Evolutionary conservation across 176 grass and related monocot species (phyloP).

Genomic region (Cenchrus fungigraminus): DNA sequence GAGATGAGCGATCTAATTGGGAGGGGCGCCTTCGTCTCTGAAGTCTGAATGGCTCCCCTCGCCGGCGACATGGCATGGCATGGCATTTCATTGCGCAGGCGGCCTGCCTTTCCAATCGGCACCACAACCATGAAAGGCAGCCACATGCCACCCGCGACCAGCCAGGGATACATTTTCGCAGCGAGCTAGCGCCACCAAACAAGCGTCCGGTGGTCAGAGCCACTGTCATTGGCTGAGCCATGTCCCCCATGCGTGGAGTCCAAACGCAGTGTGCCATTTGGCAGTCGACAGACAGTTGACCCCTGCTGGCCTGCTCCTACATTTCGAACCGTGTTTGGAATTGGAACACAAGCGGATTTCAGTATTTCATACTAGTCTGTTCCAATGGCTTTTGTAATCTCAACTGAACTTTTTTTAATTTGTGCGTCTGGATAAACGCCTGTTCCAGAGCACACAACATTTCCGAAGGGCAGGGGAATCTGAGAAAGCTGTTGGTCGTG

Average conservation of each 20-base stretch:
- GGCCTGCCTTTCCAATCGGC: background rate
- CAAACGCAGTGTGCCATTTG: background rate
- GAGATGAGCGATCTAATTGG: slow-evolving; percentile 18
- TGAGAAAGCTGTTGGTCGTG: slow-evolving; percentile 7
- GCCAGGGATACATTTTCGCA: background rate
- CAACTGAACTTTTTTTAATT: background rate
- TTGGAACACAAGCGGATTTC: background rate
- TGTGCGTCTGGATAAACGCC: background rate
- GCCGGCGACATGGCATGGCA: slow-evolving; percentile 37
- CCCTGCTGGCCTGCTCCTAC: background rate
- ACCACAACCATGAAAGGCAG: slow-evolving; percentile 20
- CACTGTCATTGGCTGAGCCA: background rate
- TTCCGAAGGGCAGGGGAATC: background rate
- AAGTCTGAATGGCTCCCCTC: background rate
- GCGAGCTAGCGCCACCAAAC: slow-evolving; percentile 21
- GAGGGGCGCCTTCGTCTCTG: background rate
- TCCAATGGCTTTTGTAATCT: background rate
- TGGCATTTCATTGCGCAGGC: slow-evolving; percentile 5
- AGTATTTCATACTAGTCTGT: background rate
- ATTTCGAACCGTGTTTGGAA: background rate
- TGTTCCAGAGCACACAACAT: background rate
- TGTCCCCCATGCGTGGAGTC: background rate
- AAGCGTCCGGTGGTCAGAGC: slow-evolving; percentile 19
- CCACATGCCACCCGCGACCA: slow-evolving; percentile 3
- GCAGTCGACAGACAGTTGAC: background rate